Evolutionary conservation across 257 asterid genomes (phyloP).

Genomic region (Scutellaria galericulata): DNA sequence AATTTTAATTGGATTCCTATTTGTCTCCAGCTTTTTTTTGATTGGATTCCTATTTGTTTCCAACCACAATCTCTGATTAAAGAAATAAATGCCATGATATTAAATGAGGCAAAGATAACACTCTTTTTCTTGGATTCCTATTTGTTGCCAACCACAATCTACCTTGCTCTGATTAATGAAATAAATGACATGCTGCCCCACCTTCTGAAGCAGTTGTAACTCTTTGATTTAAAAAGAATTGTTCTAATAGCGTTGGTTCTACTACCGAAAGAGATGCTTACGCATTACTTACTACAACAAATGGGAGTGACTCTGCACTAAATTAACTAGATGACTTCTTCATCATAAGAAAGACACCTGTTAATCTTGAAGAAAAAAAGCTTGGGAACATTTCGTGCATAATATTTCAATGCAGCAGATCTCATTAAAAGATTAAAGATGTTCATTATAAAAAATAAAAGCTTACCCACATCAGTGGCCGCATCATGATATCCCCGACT

Average conservation of each 20-base stretch:
- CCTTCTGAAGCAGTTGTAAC: not conserved
- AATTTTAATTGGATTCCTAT: not conserved
- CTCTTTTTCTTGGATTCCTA: not conserved
- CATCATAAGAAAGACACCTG: conserved; percentile 9
- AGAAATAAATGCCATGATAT: too few relatives aligned
- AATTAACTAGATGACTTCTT: not conserved
- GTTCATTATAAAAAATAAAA: conserved; percentile 7
- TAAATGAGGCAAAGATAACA: not conserved
- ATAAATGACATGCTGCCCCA: not conserved
- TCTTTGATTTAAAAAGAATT: not conserved
- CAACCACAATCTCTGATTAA: too few relatives aligned
- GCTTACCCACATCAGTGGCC: conserved; percentile 45
- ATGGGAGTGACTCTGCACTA: not conserved
- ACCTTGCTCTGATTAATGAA: not conserved
- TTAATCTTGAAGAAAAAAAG: conserved; percentile 13
- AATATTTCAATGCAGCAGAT: conserved; percentile 17
- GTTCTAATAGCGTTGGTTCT: not conserved
- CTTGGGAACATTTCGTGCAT: conserved; percentile 15
- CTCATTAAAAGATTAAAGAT: not conserved
- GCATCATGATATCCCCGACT: conserved; percentile 69
- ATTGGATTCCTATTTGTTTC: too few relatives aligned
- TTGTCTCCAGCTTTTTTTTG: not conserved
- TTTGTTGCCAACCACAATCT: not conserved
- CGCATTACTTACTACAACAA: not conserved
- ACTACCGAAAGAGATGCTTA: not conserved